Conservation (phyloP, 768 basidiomycete species). For the Scleroderma bovista region DNA sequence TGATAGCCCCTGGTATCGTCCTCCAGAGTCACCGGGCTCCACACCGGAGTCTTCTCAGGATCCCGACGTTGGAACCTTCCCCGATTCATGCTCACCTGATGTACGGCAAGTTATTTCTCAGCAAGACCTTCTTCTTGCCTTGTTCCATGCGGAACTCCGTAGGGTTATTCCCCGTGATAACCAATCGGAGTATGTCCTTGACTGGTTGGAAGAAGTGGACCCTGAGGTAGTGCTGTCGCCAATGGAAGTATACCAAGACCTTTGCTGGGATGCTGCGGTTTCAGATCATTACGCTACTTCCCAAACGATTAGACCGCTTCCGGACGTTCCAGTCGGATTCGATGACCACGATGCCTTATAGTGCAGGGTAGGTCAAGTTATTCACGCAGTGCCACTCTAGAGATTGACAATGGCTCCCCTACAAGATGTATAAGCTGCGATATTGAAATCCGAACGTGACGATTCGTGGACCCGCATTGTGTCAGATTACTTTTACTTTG, state of each 20-base stretch:
- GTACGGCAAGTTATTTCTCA: constrained; percentile 29
- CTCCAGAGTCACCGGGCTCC: constrained; percentile 22
- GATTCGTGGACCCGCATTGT: too few relatives aligned
- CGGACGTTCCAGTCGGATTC: constrained; percentile 27
- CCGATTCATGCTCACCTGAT: constrained; percentile 26
- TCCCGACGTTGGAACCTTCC: constrained; percentile 13
- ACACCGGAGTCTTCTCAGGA: constrained; percentile 17
- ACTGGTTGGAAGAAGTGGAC: constrained; percentile 26
- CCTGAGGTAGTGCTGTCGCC: constrained; percentile 25
- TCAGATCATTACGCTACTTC: constrained; percentile 11
- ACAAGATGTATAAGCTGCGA: too few relatives aligned
- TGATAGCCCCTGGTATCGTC: constrained; percentile 36
- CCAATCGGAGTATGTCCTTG: constrained; percentile 13
- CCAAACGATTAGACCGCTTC: constrained; percentile 9
- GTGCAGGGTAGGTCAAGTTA: constrained; percentile 7
- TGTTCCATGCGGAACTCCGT: constrained; percentile 27
- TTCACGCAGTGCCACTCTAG: neutral
- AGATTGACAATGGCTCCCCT: too few relatives aligned
- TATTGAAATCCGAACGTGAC: too few relatives aligned
- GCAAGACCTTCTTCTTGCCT: constrained; percentile 27
- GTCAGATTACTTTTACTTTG: too few relatives aligned
- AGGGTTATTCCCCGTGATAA: constrained; percentile 15
- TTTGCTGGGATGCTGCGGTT: constrained; percentile 26
- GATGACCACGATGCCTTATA: constrained; percentile 19
- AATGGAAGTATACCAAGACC: constrained; percentile 21